phyloP scores from a whole-genome alignment of 106 monocot species.

The Dactylorhiza incarnata region DNA sequence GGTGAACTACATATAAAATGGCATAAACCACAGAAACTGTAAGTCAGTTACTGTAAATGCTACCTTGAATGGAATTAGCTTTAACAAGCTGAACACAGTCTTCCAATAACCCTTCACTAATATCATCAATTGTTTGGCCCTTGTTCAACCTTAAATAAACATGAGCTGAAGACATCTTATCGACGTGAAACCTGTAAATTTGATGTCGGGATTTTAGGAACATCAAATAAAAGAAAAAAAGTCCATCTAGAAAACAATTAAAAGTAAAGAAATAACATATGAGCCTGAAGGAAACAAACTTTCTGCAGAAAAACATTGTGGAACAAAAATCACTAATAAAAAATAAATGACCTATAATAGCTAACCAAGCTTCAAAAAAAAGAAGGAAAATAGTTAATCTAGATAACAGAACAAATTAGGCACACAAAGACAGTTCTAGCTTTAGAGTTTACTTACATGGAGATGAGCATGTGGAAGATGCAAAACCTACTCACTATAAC shows the following conservation, averaged over 20 bases:
- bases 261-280: not conserved
- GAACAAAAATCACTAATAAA: not conserved
- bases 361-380: not conserved
- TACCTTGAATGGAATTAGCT: conserved; percentile 97
- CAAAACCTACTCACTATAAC: not conserved
- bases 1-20: not conserved
- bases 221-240: not conserved
- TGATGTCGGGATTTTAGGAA: not conserved
- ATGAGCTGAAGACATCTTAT: conserved; percentile 98
- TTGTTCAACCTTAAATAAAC: conserved; percentile 87
- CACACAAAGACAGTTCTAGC: not conserved
- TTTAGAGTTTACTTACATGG: too few relatives aligned
- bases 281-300: not conserved
- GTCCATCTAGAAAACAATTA: not conserved
- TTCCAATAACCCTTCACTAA: conserved; percentile 82
- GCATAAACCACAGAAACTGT: not conserved
- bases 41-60: not conserved
- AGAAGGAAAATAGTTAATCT: not conserved
- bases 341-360: not conserved
- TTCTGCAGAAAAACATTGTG: not conserved
- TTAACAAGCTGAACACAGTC: conserved; percentile 96
- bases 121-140: conserved; percentile 89
- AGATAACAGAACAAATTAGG: not conserved
- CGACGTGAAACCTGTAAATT: conserved; percentile 89
- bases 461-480: not conserved